phyloP scores from a whole-genome alignment of 2,329 filamentous ascomycete species.

The Sporothrix humicola region DNA sequence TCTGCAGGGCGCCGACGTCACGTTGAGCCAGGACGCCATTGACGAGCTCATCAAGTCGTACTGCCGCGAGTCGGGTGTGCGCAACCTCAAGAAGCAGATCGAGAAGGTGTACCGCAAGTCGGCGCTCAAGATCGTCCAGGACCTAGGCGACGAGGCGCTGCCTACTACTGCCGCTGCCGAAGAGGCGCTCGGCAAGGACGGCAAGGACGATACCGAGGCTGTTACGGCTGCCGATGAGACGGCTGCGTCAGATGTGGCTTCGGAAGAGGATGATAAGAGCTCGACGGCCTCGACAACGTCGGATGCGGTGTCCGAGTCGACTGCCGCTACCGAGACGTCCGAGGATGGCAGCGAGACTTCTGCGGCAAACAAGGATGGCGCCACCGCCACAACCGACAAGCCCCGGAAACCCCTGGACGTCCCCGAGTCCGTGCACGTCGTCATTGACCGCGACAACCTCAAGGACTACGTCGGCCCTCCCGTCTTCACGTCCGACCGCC shows the following conservation, averaged over 20 bases:
- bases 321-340: constrained; percentile 39
- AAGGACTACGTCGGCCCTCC: constrained; percentile 97
- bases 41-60: constrained; percentile 98
- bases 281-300: constrained; percentile 29
- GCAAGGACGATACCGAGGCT: constrained; percentile 50
- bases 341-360: constrained; percentile 28
- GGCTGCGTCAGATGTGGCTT: constrained; percentile 45
- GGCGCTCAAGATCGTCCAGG: constrained; percentile 94
- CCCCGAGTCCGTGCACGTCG: constrained; percentile 83
- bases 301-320: constrained; percentile 5
- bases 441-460: constrained; percentile 85
- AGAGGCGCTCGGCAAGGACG: constrained; percentile 20
- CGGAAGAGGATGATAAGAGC: constrained; percentile 31
- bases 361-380: constrained; percentile 46
- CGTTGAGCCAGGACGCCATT: constrained; percentile 83
- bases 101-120: constrained; percentile 99
- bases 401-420: constrained; percentile 81
- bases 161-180: constrained; percentile 69
- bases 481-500: constrained; percentile 90
- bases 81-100: constrained; percentile 98
- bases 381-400: constrained; percentile 64
- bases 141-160: constrained; percentile 83
- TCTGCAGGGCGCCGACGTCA: constrained; percentile 87
- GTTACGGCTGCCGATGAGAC: constrained; percentile 49
- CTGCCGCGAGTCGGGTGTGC: constrained; percentile 94